Base-by-base conservation (phyloP, 257 asterid species). In the Knoxia roxburghii region DNA sequence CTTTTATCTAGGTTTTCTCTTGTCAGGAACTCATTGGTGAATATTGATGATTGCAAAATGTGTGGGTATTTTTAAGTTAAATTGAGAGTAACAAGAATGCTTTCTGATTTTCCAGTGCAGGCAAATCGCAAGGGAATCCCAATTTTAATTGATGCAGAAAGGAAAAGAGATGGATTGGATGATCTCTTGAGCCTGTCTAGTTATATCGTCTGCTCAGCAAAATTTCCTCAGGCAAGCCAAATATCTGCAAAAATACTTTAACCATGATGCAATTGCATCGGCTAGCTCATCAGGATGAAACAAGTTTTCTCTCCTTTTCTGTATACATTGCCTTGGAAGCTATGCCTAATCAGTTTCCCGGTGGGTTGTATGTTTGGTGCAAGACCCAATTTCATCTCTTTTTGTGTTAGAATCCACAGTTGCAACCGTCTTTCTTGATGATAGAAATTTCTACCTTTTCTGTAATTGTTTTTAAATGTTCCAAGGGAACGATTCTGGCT, bases 61-160 rank as follows among this genome's bases (percentile, higher is more conserved):
- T 10, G 26, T 27, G 10, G 41, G 4, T 9, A 59, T 2, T 35
- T 5, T 39, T 48, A 33, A 59, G 43, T 35, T 43, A 56, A 23
- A 68, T 58, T 73, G 71, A 71, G 72, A 80, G 76, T 72, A 73
- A 76, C 77, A 72, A n/a, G 64, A 78, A 64, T 37, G 68, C 77
- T 65, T 74, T 81, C 75, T 76, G 75, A 72, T 74, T 82, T 85
- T 87, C 87, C 95, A 85, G 95, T 84, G 92, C 94, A 94, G 99
- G 99, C 97, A 84, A 75, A 85, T 52, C 83, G 85, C 81, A 78
- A 85, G 78, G 90, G 93, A 69, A 85, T 94, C 68, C 99, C 97
- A 26, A 87, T 94, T 74, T 79, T 93, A 76, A 64, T 88, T 72
- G 99, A 93, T 49, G 95, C 96, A 35, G 99, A 93, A 82, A 86